Percentiles rank a stretch among this genome's conserved stretches.
Evolutionary conservation across 768 basidiomycete species (phyloP).

Genomic region (Pleurotus sapidus): DNA sequence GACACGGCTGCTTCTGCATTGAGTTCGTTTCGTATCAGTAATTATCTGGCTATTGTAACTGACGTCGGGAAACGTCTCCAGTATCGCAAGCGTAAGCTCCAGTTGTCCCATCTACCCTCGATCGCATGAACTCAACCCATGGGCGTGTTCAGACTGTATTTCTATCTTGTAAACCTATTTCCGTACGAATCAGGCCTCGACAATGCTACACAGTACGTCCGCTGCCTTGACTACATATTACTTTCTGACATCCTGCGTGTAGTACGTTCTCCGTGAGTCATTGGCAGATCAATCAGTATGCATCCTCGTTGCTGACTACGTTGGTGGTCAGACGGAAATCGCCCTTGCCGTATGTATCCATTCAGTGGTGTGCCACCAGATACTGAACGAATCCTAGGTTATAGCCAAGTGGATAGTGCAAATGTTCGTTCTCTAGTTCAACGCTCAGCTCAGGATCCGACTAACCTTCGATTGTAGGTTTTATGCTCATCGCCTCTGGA

Average conservation of each 20-base stretch:
- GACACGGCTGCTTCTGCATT: constrained; percentile 19
- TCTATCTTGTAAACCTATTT: constrained; percentile 20
- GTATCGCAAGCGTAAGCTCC: constrained; percentile 14
- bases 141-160: constrained; percentile 16
- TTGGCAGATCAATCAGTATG: neutral
- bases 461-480: constrained; percentile 10
- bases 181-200: constrained; percentile 18
- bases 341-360: constrained; percentile 13
- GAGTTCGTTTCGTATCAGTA: constrained; percentile 11
- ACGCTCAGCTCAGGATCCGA: neutral
- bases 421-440: constrained; percentile 12
- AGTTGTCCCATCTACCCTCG: neutral
- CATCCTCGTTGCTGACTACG: neutral
- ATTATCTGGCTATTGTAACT: too few species aligned
- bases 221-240: neutral
- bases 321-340: constrained; percentile 13
- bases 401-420: constrained; percentile 19
- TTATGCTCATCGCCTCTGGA: constrained; percentile 18
- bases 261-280: constrained; percentile 17
- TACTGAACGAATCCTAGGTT: constrained; percentile 8
- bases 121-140: neutral
- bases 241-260: neutral
- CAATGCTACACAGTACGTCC: constrained; percentile 16
- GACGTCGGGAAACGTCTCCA: neutral
- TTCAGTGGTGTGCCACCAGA: neutral